phyloP scores from a whole-genome alignment of 2,329 filamentous ascomycete species.

The Apiospora marii region DNA sequence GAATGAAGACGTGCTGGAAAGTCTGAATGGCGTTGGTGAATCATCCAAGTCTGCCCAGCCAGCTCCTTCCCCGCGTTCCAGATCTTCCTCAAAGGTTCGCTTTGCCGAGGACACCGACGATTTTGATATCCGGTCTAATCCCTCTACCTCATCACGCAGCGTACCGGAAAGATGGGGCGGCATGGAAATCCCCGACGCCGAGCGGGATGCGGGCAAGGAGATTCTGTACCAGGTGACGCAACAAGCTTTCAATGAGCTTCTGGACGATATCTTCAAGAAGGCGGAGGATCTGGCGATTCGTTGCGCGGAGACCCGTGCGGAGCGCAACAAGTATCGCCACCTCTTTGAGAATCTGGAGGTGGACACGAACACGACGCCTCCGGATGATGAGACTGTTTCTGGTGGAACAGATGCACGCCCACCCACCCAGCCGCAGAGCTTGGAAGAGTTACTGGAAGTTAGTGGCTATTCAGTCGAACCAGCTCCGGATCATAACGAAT shows the following conservation, averaged over 20 bases:
- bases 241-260: slow-evolving; percentile 90
- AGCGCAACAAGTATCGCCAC: slow-evolving; percentile 64
- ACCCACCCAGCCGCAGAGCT: slow-evolving; percentile 39
- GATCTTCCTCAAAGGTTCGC: slow-evolving; percentile 81
- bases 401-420: slow-evolving; percentile 26
- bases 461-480: slow-evolving; percentile 54
- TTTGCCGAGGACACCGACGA: slow-evolving; percentile 78
- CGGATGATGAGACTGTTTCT: slow-evolving; percentile 27
- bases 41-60: slow-evolving; percentile 53
- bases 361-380: slow-evolving; percentile 30
- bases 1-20: slow-evolving; percentile 63
- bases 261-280: slow-evolving; percentile 84
- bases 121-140: slow-evolving; percentile 74
- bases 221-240: slow-evolving; percentile 92
- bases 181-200: slow-evolving; percentile 80
- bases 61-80: slow-evolving; percentile 61
- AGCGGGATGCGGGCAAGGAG: slow-evolving; percentile 85
- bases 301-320: slow-evolving; percentile 67
- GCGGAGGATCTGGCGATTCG: slow-evolving; percentile 80
- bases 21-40: slow-evolving; percentile 48
- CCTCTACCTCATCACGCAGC: slow-evolving; percentile 75
- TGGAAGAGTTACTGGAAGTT: slow-evolving; percentile 51
- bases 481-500: slow-evolving; percentile 31
- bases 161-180: slow-evolving; percentile 79
- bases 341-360: slow-evolving; percentile 55